Evolutionary conservation across 2,329 filamentous ascomycete genomes (phyloP), one percentile per base, ranked within the genome.

Genomic region (Neonectria sp.): DNA sequence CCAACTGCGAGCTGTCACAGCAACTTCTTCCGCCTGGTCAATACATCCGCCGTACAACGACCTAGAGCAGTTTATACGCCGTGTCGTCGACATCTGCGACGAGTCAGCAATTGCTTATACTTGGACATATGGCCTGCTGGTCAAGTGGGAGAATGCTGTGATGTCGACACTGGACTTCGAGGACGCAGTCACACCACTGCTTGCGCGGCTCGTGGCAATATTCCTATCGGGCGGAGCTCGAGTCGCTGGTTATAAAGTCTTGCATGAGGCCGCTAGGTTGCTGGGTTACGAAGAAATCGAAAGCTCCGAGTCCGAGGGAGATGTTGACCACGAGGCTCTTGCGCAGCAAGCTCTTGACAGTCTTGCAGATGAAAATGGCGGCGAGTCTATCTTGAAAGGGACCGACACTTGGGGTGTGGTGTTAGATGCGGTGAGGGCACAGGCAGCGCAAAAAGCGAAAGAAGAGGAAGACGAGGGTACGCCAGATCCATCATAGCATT

Each of bases 1-100:
- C 25, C 58, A 66, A 5, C 17, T 66, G 27, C 58, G 33, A n/a
- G 21, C 25, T 11, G 31, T 66, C 6, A 66, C 58, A 6, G 46
- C 25, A 3, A 31, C 53, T 8, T 29, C 31, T 17, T 37, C 43
- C n/a, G 17, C 29, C 1, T 66, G 63, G 63, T 6, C 24, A 33
- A n/a, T n/a, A 4, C 46, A 49, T 25, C 7, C 9, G 8, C 29
- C 49, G 9, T 31, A 52, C 6, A 21, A 8, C 29, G 49, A 52
- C 15, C n/a, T 52, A 3, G 21, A 12, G 2, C 49, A 52, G 49
- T n/a, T 24, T 15, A 12, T 33, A 13, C 49, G 29, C 12, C 49
- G 49, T 3, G 11, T 33, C 31, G 6, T 11, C 49, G 29, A 52
- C 17, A 17, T 52, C 29, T 52, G 49, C 9, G 29, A 33, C 8